Percentiles rank a stretch among this genome's conserved stretches.
phyloP scores from a whole-genome alignment of 495 filamentous ascomycete genomes.

The Antarctomyces pellizariae region DNA sequence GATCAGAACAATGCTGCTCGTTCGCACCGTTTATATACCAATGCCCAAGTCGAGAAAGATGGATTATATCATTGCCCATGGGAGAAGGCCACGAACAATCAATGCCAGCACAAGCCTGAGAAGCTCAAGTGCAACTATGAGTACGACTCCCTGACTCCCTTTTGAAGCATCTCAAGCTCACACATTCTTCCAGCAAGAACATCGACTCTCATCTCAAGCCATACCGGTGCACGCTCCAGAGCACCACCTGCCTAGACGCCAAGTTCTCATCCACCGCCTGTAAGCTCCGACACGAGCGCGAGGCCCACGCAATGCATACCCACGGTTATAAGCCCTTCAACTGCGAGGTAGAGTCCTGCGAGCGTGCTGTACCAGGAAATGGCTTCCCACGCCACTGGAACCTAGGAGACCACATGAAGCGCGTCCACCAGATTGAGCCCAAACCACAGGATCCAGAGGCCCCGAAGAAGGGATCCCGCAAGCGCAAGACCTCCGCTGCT shows the following conservation, averaged over 20 bases:
- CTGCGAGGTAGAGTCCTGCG: conserved; percentile 65
- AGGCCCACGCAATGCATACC: conserved; percentile 85
- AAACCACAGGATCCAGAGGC: too few relatives aligned
- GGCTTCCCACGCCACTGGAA: conserved; percentile 91
- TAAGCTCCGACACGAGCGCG: conserved; percentile 81
- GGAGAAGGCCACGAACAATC: conserved; percentile 41
- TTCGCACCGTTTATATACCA: conserved; percentile 58
- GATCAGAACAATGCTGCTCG: conserved; percentile 34
- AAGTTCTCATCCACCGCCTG: conserved; percentile 85
- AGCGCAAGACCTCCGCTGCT: too few relatives aligned
- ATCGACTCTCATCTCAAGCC: conserved; percentile 87
- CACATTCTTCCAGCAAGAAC: conserved; percentile 46
- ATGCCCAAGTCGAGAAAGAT: conserved; percentile 36
- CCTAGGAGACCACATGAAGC: conserved; percentile 79
- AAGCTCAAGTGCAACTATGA: conserved; percentile 96
- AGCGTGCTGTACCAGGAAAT: conserved; percentile 51
- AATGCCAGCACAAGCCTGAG: conserved; percentile 69
- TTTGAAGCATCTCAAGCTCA: conserved; percentile 3
- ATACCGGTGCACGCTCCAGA: conserved; percentile 61
- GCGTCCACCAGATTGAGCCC: too few relatives aligned
- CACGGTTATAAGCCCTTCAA: conserved; percentile 78
- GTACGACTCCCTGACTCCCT: conserved; percentile 42
- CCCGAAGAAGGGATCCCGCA: too few relatives aligned
- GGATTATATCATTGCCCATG: conserved; percentile 82
- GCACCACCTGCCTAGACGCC: conserved; percentile 48